Evolutionary conservation across 441 rosid genomes (phyloP).

Genomic region (Biscutella laevigata): DNA sequence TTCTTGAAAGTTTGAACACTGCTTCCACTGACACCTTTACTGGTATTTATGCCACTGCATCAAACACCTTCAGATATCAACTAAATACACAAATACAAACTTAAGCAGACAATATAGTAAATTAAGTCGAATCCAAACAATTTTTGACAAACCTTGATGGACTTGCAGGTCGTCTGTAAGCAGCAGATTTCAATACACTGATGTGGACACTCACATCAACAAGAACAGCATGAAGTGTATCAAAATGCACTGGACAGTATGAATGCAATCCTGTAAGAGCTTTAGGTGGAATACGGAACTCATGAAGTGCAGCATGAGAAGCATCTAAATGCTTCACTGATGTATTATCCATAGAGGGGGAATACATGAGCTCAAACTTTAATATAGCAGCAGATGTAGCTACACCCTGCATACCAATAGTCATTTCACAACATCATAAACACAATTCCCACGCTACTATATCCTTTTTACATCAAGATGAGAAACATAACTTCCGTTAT

Average conservation of each 20-base stretch:
- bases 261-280: conserved; percentile 92
- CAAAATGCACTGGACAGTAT: conserved; percentile 89
- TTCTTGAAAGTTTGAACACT: conserved; percentile 35
- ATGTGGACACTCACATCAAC: conserved; percentile 75
- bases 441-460: too few relatives aligned
- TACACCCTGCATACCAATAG: conserved; percentile 41
- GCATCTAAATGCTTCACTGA: conserved; percentile 36
- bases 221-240: conserved; percentile 69
- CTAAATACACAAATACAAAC: background rate
- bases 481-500: background rate
- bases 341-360: conserved; percentile 46
- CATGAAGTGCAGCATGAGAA: conserved; percentile 61
- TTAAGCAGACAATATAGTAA: background rate
- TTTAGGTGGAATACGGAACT: conserved; percentile 84
- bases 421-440: background rate
- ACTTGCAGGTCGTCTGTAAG: conserved; percentile 30
- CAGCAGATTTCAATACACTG: conserved; percentile 52
- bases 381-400: conserved; percentile 67
- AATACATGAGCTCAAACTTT: conserved; percentile 85
- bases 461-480: too few relatives aligned
- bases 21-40: conserved; percentile 33
- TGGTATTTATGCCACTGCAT: conserved; percentile 37
- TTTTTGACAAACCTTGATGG: conserved; percentile 51
- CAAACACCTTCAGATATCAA: conserved; percentile 27
- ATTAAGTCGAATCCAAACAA: conserved; percentile 6